A percentile compares a stretch with the other conserved stretches of the same genome.
phyloP scores from a whole-genome alignment of 176 grass and related monocot genomes.

The Aechmea fasciata region DNA sequence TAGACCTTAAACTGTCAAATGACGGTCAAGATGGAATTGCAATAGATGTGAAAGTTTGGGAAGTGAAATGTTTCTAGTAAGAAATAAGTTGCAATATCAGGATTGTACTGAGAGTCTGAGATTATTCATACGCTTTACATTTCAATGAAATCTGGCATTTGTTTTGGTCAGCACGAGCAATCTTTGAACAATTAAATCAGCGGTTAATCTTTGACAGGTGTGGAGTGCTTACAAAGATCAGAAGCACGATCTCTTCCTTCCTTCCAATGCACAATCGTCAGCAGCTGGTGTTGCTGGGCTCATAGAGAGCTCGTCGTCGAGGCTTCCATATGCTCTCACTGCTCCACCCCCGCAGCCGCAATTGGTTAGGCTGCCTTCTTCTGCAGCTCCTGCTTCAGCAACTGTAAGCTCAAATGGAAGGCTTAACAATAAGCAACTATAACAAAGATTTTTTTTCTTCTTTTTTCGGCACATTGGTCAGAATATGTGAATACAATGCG shows the following conservation, averaged over 20 bases:
- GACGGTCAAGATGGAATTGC: too few relatives aligned
- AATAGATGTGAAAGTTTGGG: too few relatives aligned
- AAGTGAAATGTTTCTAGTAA: too few relatives aligned
- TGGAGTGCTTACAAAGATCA: constrained; percentile 98
- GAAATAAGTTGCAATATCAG: too few relatives aligned
- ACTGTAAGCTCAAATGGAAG: constrained; percentile 42
- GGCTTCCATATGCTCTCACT: constrained; percentile 64
- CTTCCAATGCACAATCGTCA: constrained; percentile 84
- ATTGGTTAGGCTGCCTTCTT: constrained; percentile 51
- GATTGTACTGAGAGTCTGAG: too few relatives aligned
- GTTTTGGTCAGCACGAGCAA: background rate
- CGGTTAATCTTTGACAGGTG: constrained; percentile 37
- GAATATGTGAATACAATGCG: background rate
- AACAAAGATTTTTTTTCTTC: background rate
- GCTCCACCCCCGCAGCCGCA: constrained; percentile 63
- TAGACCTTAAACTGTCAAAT: too few relatives aligned
- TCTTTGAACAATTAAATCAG: background rate
- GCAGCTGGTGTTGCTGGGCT: constrained; percentile 92
- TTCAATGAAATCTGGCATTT: too few relatives aligned
- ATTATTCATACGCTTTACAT: too few relatives aligned
- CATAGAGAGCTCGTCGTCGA: constrained; percentile 88
- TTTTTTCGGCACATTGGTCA: background rate
- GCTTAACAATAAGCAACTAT: constrained; percentile 27
- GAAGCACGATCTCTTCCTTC: constrained; percentile 95
- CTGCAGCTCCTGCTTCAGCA: constrained; percentile 24